These are phyloP conservation scores for Phytophthora multivora DNA, from an alignment of 352 stramenopile genomes.

Conservation along the genomic window DNA sequence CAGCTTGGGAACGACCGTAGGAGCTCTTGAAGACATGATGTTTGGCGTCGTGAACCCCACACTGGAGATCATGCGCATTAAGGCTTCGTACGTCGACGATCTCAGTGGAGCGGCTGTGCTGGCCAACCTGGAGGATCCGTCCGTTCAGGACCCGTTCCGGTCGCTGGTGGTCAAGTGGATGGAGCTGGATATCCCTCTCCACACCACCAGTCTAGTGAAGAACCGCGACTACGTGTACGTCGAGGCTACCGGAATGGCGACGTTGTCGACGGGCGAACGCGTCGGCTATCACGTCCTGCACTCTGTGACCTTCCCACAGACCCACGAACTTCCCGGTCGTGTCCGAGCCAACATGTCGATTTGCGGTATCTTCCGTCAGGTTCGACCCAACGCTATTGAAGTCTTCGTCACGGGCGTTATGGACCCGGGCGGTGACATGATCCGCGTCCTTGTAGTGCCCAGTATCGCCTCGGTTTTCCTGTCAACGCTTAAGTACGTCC, in stretches of 20 bases:
- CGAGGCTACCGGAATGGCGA: conserved; percentile 37
- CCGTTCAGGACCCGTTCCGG: conserved; percentile 23
- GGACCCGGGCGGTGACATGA: conserved; percentile 32
- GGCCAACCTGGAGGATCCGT: conserved; percentile 32
- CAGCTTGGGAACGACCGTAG: conserved; percentile 28
- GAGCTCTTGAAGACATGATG: conserved; percentile 43
- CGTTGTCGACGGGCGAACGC: conserved; percentile 31
- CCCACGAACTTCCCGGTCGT: conserved; percentile 24
- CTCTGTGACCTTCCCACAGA: conserved; percentile 46
- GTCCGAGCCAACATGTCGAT: conserved; percentile 40
- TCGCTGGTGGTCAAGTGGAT: conserved; percentile 46
- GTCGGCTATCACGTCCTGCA: conserved; percentile 48
- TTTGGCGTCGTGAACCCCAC: conserved; percentile 39
- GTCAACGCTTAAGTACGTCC: conserved; percentile 30
- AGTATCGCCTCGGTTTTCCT: conserved; percentile 39
- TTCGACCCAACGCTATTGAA: conserved; percentile 32
- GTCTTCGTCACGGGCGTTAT: conserved; percentile 34
- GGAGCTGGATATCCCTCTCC: conserved; percentile 37
- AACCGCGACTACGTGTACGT: conserved; percentile 56
- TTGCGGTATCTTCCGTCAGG: conserved; percentile 43
- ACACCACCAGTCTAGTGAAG: conserved; percentile 33
- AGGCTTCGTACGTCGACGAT: conserved; percentile 40
- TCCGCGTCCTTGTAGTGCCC: conserved; percentile 33
- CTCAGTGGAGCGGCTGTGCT: conserved; percentile 33
- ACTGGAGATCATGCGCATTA: conserved; percentile 42